Evolutionary conservation across 371 early-diverging fungal genomes (phyloP).

Genomic region (Blakeslea trispora): DNA sequence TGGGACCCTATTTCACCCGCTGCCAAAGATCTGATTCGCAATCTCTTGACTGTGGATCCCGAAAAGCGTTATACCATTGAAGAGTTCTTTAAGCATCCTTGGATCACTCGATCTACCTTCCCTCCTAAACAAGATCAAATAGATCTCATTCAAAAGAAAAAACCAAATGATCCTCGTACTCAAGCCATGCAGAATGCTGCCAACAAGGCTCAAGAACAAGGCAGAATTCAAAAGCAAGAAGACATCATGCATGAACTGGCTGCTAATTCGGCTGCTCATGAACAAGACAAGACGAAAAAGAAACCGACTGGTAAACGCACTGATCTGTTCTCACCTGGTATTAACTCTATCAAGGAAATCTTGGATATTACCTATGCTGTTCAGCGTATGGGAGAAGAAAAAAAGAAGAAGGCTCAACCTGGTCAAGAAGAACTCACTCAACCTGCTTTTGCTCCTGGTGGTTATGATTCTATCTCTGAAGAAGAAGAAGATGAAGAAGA

Average conservation of each 20-base stretch:
- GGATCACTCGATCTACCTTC: conserved; percentile 57
- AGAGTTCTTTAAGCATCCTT: conserved; percentile 81
- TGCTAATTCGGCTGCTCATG: not conserved
- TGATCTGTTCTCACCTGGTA: conserved; percentile 46
- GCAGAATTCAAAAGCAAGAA: conserved; percentile 23
- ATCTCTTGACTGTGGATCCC: conserved; percentile 59
- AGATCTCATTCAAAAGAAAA: conserved; percentile 12
- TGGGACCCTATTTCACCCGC: conserved; percentile 70
- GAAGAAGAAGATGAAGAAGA: conserved; percentile 30
- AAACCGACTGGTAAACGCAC: conserved; percentile 16
- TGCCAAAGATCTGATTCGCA: conserved; percentile 75
- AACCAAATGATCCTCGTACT: conserved; percentile 19
- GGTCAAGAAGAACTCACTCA: not conserved
- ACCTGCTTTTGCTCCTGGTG: conserved; percentile 9
- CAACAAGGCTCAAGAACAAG: conserved; percentile 24
- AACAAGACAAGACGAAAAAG: not conserved
- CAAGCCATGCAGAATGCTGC: conserved; percentile 28
- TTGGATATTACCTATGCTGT: conserved; percentile 59
- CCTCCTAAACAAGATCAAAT: too few species aligned
- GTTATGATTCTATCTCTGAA: conserved; percentile 28
- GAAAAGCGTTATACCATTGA: conserved; percentile 60
- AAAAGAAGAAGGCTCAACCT: conserved; percentile 23
- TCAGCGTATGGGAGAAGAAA: conserved; percentile 60
- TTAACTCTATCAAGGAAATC: conserved; percentile 52
- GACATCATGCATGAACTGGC: not conserved